Conservation (phyloP, 2,329 filamentous ascomycete genomes). For the Waltergamsia citrina region DNA sequence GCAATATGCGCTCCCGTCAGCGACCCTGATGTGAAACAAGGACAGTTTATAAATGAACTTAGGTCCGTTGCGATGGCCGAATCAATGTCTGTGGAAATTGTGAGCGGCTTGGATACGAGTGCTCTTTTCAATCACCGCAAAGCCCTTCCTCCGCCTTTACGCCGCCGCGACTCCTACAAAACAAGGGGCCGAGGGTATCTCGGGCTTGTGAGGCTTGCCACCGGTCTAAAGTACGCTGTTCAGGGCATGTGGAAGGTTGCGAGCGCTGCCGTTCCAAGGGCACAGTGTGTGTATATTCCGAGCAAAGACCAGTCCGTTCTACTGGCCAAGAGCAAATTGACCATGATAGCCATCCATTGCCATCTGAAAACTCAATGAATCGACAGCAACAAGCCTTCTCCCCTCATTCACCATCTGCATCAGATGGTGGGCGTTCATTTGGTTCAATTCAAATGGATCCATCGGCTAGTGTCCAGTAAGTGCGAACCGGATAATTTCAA, state of each 20-base stretch:
- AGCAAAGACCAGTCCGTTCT: not conserved
- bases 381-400: not conserved
- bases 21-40: not conserved
- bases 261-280: conserved; percentile 1
- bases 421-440: not conserved
- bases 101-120: conserved; percentile 2
- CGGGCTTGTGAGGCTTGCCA: conserved; percentile 2
- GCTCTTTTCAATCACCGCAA: conserved; percentile 2
- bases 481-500: not conserved
- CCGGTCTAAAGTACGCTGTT: conserved; percentile 2
- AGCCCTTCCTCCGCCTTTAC: not conserved
- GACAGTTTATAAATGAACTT: too few relatives aligned
- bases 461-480: too few relatives aligned
- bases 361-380: not conserved
- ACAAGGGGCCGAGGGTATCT: conserved; percentile 1
- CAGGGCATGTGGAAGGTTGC: not conserved
- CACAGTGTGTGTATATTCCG: not conserved
- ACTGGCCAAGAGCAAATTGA: not conserved
- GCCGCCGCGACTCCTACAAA: not conserved
- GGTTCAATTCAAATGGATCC: too few relatives aligned
- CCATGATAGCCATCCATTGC: not conserved
- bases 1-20: not conserved
- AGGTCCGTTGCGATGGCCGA: conserved; percentile 5
- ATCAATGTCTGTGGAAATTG: conserved; percentile 2
- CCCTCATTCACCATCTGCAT: not conserved